Evolutionary conservation across 306 rosid species (phyloP).

Genomic region (Vigna hirtella): DNA sequence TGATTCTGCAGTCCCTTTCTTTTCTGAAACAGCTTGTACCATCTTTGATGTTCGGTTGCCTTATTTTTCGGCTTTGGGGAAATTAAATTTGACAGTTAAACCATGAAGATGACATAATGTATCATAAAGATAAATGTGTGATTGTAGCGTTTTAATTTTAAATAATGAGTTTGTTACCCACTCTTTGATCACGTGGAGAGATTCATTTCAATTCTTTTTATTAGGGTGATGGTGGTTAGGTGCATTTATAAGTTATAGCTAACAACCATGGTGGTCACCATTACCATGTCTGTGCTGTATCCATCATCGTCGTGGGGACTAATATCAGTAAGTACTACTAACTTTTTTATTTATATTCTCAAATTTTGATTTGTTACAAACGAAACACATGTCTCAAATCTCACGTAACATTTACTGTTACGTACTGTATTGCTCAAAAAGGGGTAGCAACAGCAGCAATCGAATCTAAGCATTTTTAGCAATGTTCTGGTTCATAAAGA

Average conservation of each 20-base stretch:
- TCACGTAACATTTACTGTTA: not conserved
- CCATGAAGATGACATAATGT: not conserved
- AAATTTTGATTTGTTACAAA: not conserved
- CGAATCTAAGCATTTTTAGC: not conserved
- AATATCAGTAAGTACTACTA: not conserved
- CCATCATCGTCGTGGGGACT: conserved; percentile 10
- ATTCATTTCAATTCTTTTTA: conserved; percentile 3
- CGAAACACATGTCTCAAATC: not conserved
- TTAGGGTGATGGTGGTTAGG: conserved; percentile 15
- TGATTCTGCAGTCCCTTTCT: conserved; percentile 57
- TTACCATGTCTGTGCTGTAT: conserved; percentile 19
- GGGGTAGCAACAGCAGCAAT: not conserved
- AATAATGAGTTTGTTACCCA: conserved; percentile 32
- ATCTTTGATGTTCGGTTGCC: conserved; percentile 23
- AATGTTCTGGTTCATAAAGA: not conserved
- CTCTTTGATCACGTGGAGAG: conserved; percentile 25
- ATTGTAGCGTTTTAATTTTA: not conserved
- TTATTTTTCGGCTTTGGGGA: conserved; percentile 1
- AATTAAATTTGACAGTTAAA: not conserved
- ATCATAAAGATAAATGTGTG: not conserved
- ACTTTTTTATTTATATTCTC: not conserved
- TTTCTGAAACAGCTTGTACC: conserved; percentile 48
- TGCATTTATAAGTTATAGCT: conserved; percentile 17
- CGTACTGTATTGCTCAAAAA: not conserved
- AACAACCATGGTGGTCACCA: conserved; percentile 14